A percentile compares a stretch with the other conserved stretches of the same genome.
Evolutionary conservation across 2,329 filamentous ascomycete species (phyloP).

Genomic region (Lachnellula cervina): DNA sequence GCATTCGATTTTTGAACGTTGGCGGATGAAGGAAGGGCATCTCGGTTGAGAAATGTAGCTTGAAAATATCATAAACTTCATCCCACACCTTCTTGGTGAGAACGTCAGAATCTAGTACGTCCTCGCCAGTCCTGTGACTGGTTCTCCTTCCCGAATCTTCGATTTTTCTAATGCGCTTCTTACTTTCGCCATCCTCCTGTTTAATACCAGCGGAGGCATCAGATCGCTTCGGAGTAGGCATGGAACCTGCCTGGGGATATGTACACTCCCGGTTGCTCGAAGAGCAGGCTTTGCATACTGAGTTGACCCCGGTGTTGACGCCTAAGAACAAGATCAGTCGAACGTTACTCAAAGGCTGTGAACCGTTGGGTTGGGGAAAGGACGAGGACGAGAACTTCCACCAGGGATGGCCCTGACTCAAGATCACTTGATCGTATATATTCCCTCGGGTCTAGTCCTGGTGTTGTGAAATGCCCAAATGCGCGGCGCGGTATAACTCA

Average conservation of each 20-base stretch:
- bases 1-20: conserved; percentile 52
- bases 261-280: conserved; percentile 67
- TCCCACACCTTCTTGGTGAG: conserved; percentile 63
- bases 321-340: conserved; percentile 18
- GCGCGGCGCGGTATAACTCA: conserved; percentile 37
- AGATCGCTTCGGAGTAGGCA: conserved; percentile 26
- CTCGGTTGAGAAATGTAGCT: conserved; percentile 66
- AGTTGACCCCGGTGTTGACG: conserved; percentile 63
- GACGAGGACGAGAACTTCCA: neutral
- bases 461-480: neutral
- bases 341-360: neutral
- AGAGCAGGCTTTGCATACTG: conserved; percentile 70
- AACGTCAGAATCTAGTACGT: conserved; percentile 57
- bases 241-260: conserved; percentile 54
- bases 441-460: neutral
- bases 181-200: conserved; percentile 42
- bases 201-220: conserved; percentile 27
- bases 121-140: conserved; percentile 43
- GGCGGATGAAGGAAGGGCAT: conserved; percentile 66
- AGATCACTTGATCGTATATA: neutral
- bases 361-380: neutral
- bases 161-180: conserved; percentile 34
- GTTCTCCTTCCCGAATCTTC: conserved; percentile 33
- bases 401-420: neutral
- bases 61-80: conserved; percentile 65